phyloP scores from a whole-genome alignment of 2,329 filamentous ascomycete genomes.

The Ramularia collo-cygni region DNA sequence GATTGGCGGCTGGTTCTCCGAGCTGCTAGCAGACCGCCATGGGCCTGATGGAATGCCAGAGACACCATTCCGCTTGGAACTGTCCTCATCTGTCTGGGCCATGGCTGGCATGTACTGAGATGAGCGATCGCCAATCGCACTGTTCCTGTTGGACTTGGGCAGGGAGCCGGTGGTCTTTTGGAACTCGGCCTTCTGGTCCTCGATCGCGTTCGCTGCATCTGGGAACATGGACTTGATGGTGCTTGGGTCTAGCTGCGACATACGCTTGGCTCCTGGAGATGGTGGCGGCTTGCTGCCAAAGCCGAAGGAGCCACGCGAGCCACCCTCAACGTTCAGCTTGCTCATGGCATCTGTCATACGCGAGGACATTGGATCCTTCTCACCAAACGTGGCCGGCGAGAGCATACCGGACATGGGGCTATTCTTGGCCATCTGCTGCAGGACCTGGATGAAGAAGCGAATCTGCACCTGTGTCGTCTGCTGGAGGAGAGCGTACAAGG shows the following conservation, averaged over 20 bases:
- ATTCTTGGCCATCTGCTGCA: constrained; percentile 98
- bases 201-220: constrained; percentile 95
- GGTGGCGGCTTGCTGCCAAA: constrained; percentile 60
- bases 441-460: constrained; percentile 95
- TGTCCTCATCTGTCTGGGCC: constrained; percentile 57
- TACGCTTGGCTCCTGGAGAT: constrained; percentile 75
- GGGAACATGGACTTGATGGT: constrained; percentile 99
- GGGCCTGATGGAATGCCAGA: constrained; percentile 67
- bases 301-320: constrained; percentile 76
- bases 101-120: constrained; percentile 66
- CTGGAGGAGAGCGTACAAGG: constrained; percentile 88
- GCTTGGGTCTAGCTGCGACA: constrained; percentile 85
- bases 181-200: constrained; percentile 95
- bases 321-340: constrained; percentile 83
- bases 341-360: constrained; percentile 94
- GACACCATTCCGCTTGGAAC: constrained; percentile 53
- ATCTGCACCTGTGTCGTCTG: constrained; percentile 99
- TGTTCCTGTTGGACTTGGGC: constrained; percentile 89
- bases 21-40: constrained; percentile 55
- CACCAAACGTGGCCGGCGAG: constrained; percentile 85
- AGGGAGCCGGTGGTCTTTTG: constrained; percentile 89
- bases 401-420: constrained; percentile 95
- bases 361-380: constrained; percentile 97
- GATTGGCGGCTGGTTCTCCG: constrained; percentile 48
- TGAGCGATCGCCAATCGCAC: constrained; percentile 67